Conservation (phyloP, 2,329 filamentous ascomycete species). For the Trichoderma lentiforme region DNA sequence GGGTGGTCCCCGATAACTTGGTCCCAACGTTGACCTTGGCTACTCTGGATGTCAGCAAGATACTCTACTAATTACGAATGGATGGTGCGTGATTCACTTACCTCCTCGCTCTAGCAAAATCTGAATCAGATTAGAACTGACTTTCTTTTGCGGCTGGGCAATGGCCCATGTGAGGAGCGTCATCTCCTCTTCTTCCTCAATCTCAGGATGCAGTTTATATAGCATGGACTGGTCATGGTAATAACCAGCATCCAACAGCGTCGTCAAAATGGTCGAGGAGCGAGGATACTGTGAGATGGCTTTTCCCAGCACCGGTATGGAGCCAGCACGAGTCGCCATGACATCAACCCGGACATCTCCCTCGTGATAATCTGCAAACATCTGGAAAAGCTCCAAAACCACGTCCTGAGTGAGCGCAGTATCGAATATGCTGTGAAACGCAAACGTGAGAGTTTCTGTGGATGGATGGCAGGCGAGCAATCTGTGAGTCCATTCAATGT, state of each 20-base stretch:
- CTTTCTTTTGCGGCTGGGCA: constrained; percentile 59
- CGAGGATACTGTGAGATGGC: constrained; percentile 55
- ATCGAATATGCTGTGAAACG: constrained; percentile 56
- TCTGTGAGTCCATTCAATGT: constrained; percentile 46
- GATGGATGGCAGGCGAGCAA: constrained; percentile 51
- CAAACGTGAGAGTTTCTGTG: constrained; percentile 47
- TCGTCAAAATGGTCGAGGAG: constrained; percentile 49
- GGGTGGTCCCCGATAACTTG: constrained; percentile 49
- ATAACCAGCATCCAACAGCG: constrained; percentile 55
- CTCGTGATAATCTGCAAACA: constrained; percentile 50
- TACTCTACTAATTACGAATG: background rate
- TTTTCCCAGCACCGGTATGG: constrained; percentile 48
- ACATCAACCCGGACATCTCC: constrained; percentile 50
- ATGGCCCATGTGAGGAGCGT: constrained; percentile 60
- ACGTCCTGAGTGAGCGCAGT: constrained; percentile 48
- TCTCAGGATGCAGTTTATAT: constrained; percentile 42
- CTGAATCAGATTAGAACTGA: constrained; percentile 57
- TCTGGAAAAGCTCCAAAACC: constrained; percentile 46
- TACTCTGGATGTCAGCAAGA: constrained; percentile 24
- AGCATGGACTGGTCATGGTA: constrained; percentile 54
- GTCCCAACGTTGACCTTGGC: constrained; percentile 59
- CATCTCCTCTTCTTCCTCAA: constrained; percentile 52
- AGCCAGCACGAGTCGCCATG: constrained; percentile 42
- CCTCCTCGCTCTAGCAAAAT: constrained; percentile 49
- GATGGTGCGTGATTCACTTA: constrained; percentile 24